A percentile compares a stretch with the other conserved stretches of the same genome.
Conservation (phyloP, 108 stramenopile species). For the Cyclotella cryptica region DNA sequence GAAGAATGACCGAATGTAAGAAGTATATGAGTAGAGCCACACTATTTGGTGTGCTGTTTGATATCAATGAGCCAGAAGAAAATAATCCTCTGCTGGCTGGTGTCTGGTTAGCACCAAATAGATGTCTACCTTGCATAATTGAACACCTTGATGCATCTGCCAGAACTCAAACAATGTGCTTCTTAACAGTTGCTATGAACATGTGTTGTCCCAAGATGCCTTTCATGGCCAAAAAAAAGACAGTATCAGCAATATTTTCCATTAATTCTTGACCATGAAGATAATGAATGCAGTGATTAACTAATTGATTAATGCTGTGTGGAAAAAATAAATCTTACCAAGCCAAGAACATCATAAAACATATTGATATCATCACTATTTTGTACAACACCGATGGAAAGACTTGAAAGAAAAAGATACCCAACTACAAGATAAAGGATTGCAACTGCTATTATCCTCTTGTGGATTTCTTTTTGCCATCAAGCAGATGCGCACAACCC, state of each 20-base stretch:
- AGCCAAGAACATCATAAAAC: constrained; percentile 39
- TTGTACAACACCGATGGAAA: constrained; percentile 31
- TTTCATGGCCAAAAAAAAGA: constrained; percentile 22
- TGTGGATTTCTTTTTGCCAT: constrained; percentile 22
- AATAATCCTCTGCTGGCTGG: not conserved
- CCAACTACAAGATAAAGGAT: constrained; percentile 29
- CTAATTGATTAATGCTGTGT: too few relatives aligned
- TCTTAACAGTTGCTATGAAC: constrained; percentile 17
- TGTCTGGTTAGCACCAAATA: not conserved
- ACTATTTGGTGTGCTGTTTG: constrained; percentile 19
- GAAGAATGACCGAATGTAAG: constrained; percentile 16
- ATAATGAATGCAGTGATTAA: too few relatives aligned
- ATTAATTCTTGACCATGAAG: too few relatives aligned
- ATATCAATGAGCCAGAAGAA: constrained; percentile 7
- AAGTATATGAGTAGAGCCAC: constrained; percentile 21
- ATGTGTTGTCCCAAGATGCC: constrained; percentile 37
- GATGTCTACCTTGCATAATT: not conserved
- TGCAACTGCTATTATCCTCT: constrained; percentile 19
- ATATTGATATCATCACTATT: constrained; percentile 27
- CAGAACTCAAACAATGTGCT: constrained; percentile 6
- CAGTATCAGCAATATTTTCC: constrained; percentile 30
- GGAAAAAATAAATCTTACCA: not conserved
- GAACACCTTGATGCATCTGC: not conserved
- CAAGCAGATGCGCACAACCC: constrained; percentile 10
- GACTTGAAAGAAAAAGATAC: constrained; percentile 34